Evolutionary conservation across 371 early-diverging fungal species (phyloP), one percentile per base, ranked within the genome.

Genomic region (Lichtheimia ramosa): DNA sequence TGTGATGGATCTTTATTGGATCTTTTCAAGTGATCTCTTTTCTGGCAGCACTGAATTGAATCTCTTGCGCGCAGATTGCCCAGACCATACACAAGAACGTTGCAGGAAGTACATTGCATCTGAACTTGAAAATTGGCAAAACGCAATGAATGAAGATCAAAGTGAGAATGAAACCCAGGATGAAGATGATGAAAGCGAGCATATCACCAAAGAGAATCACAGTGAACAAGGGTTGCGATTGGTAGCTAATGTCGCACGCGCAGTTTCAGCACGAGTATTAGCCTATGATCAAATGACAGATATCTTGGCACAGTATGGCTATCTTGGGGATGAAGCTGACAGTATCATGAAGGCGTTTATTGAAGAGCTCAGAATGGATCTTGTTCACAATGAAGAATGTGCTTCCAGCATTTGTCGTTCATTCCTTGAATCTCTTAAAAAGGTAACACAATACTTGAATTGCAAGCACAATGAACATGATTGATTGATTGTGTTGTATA

Each of bases 1-100:
- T 28, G 34, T 84, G 23, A 72, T 84, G 7, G 84, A 84, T 54
- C 54, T 82, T 0, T 81, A 82, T 58, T 83, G 83, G 83, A 59
- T 87, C 5, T 84, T 85, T 64, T 73, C 76, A 2, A 78, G 79
- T 16, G 81, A 83, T 15, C 57, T 82, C 52, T 83, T 82, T 66
- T 67, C 58, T 20, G 58, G 46, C 46, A 43, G 56, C 5, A 43
- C 49, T 12, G 69, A 68, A 14, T 59, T 78, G n/a, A 64, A 66
- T 13, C 57, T 68, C 7, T 55, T 83, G 27, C 63, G 67, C 49
- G 64, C 74, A 20, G 52, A 54, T 7, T 84, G 82, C 43, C 65
- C 82, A 3, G 59, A 55, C 12, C 58, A 70, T 3, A 57, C 69
- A 2, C 87, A 86, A 59, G 43, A 52, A 46, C 48, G 66, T 56